phyloP scores from a whole-genome alignment of 2,329 filamentous ascomycete genomes.

The Paecilomyces variotii region DNA sequence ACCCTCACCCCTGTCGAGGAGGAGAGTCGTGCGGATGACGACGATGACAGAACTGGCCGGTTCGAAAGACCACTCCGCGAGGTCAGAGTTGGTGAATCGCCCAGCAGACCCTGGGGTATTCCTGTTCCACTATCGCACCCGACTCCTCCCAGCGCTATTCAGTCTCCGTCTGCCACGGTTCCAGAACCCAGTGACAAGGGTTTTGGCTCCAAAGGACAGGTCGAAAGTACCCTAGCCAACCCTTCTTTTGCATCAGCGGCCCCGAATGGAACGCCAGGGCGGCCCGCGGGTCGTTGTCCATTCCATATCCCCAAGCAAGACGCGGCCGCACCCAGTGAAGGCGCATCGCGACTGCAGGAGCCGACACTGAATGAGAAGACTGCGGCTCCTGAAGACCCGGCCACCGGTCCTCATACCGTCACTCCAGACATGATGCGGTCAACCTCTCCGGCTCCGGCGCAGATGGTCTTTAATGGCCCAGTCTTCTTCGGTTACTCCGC shows the following conservation, averaged over 20 bases:
- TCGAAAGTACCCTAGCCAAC: constrained; percentile 8
- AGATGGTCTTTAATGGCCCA: constrained; percentile 84
- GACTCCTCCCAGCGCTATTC: constrained; percentile 20
- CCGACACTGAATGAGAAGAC: background rate
- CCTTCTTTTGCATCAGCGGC: constrained; percentile 7
- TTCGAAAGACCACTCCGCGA: constrained; percentile 84
- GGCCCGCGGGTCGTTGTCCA: constrained; percentile 25
- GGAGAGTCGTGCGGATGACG: constrained; percentile 29
- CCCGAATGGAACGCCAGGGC: constrained; percentile 1
- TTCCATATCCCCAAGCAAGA: constrained; percentile 23
- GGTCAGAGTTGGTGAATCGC: constrained; percentile 86
- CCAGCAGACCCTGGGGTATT: constrained; percentile 89
- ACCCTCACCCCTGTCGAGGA: constrained; percentile 33
- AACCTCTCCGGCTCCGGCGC: constrained; percentile 37
- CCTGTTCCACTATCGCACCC: constrained; percentile 58
- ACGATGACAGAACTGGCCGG: constrained; percentile 58
- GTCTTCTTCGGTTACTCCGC: constrained; percentile 89
- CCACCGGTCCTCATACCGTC: constrained; percentile 2
- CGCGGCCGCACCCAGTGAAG: background rate
- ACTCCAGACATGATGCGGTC: constrained; percentile 8
- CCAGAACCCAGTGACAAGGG: constrained; percentile 11
- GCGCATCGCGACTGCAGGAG: background rate
- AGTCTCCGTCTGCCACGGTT: constrained; percentile 15
- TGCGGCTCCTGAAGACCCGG: background rate
- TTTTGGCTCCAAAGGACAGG: constrained; percentile 9